Evolutionary conservation across 495 filamentous ascomycete genomes (phyloP), one percentile per base, ranked within the genome.

Genomic region (Penicillium alfredii): DNA sequence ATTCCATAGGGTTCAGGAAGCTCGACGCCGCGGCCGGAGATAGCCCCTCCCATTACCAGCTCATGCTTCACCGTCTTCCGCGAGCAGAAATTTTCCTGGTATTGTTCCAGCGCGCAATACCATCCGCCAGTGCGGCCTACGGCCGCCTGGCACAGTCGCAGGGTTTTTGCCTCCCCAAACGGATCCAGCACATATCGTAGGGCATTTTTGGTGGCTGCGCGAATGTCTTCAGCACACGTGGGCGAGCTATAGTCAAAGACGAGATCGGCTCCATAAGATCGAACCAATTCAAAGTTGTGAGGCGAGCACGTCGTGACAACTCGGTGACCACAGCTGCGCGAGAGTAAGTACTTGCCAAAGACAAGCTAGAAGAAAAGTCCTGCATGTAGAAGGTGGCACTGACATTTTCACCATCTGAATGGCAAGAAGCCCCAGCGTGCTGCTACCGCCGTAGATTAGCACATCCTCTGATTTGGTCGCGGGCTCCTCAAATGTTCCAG

Each of bases 301-400:
- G 69, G 66, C 0, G 76, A 80, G 40, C 76, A 77, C 0, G 74
- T 78, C 4, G 70, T 56, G 25, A 80, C 65, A 8, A 70, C 61
- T 3, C 57, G 49, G 15, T 61, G 55, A 6, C 72, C 71, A 15
- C 61, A 68, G 1, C 51, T 60, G 27, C n/a, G 13, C 4, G 8
- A 13, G n/a, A n/a, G n/a, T n/a, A n/a, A n/a, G n/a, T n/a, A n/a
- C n/a, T n/a, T n/a, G n/a, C n/a, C n/a, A n/a, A n/a, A n/a, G n/a
- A n/a, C n/a, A n/a, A n/a, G n/a, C n/a, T n/a, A n/a, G n/a, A n/a
- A n/a, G n/a, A n/a, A n/a, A n/a, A n/a, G n/a, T n/a, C n/a, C n/a
- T n/a, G n/a, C n/a, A n/a, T n/a, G n/a, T n/a, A n/a, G n/a, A 10
- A 23, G n/a, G 13, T 21, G 15, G 8, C 19, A 40, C 59, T 36